phyloP scores from a whole-genome alignment of 2,329 filamentous ascomycete species.

The Orbilia ellipsospora region DNA sequence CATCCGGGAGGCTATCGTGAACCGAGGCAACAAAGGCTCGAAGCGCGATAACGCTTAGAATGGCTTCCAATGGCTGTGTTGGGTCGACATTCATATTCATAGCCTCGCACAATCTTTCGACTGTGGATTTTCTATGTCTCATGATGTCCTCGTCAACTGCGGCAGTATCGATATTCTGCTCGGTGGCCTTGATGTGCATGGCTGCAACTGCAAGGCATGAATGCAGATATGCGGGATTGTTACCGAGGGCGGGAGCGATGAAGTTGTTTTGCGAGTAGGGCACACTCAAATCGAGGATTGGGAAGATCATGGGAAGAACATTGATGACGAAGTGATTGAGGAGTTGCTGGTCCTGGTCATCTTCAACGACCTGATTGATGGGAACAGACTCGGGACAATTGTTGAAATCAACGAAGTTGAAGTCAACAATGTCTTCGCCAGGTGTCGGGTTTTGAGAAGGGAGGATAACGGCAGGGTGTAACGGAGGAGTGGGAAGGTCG shows the following conservation, averaged over 20 bases:
- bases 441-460: conserved; percentile 48
- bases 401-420: conserved; percentile 55
- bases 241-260: conserved; percentile 86
- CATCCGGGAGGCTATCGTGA: conserved; percentile 86
- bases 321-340: conserved; percentile 91
- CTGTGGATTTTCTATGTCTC: conserved; percentile 88
- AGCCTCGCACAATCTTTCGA: conserved; percentile 84
- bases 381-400: conserved; percentile 48
- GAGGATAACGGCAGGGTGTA: conserved; percentile 49
- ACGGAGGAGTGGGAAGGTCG: conserved; percentile 50
- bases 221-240: conserved; percentile 92
- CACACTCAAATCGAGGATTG: conserved; percentile 89
- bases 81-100: conserved; percentile 84
- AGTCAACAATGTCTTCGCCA: conserved; percentile 54
- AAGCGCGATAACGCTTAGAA: conserved; percentile 95
- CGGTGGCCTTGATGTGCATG: conserved; percentile 85
- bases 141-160: conserved; percentile 81
- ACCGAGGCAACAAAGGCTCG: conserved; percentile 86
- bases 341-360: conserved; percentile 86
- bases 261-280: conserved; percentile 84
- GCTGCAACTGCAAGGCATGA: conserved; percentile 94
- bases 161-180: conserved; percentile 72
- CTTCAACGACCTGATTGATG: conserved; percentile 66
- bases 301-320: conserved; percentile 89
- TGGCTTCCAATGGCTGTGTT: conserved; percentile 88